Evolutionary conservation across 345 rosid genomes (phyloP), one percentile per base, ranked within the genome.

Genomic region (Trapa incisa): DNA sequence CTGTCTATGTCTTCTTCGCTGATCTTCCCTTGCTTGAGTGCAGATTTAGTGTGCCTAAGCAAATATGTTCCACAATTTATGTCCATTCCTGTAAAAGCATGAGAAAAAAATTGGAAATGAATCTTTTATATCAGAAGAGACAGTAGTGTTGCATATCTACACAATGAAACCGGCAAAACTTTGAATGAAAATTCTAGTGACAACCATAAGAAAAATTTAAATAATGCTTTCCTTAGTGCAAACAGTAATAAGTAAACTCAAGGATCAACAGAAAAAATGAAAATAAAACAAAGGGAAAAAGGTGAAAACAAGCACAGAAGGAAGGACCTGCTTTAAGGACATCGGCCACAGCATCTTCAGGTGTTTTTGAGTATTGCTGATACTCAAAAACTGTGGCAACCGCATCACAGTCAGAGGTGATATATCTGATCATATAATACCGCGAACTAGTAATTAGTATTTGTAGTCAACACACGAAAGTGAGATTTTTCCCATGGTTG

Each of bases 321-420:
- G 22, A 22, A 56, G 33, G 38, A 86, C 97, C 98, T 80, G 98
- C 96, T 85, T 93, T 83, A 48, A 88, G 80, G 75, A 86, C 83
- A 75, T 75, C 83, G 15, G 94, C 94, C 64, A 83, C 96, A 58
- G 97, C 93, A 61, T 93, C 96, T 64, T 77, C 96, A 3, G 85
- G 65, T 41, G 79, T 74, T 68, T 79, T 87, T 0, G 91, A 70
- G 68, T 88, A 90, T 64, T 85, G 79, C 74, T 93, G 98, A 80
- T 79, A 88, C 39, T 80, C 90, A 58, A 65, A 79, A 68, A 93
- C 83, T 13, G 98, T 93, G 74, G 85, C 97, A 69, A 93, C 96
- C 43, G 97, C 96, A 82, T 93, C 94, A 84, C 98, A 93, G 71
- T 93, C 98, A 54, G 98, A 87, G 72, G 91, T 84, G 54, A 93